Conservation (phyloP, 257 asterid genomes). For the Solanum chmielewskii region DNA sequence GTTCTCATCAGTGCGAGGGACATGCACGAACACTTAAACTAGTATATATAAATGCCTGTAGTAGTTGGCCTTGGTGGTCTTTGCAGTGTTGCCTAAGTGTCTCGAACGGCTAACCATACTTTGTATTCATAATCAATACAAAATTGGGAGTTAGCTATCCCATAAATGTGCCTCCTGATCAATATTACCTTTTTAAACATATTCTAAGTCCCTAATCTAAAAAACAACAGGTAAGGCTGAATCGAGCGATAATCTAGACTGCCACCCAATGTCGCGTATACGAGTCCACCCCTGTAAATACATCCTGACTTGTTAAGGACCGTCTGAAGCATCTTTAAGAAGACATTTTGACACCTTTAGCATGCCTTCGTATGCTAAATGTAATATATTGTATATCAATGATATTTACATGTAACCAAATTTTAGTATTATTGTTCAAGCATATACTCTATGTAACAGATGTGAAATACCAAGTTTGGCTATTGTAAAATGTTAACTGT, state of each 20-base stretch:
- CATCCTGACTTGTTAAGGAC: not conserved
- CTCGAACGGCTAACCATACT: not conserved
- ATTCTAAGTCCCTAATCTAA: not conserved
- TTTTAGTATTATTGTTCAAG: not conserved
- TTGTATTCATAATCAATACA: not conserved
- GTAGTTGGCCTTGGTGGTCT: not conserved
- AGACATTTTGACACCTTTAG: not conserved
- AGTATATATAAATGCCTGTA: not conserved
- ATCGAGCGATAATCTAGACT: not conserved
- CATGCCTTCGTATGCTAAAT: not conserved
- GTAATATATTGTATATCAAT: not conserved
- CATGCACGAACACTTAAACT: not conserved
- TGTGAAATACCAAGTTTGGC: not conserved
- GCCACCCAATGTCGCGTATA: not conserved
- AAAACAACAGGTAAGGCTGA: not conserved
- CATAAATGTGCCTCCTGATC: not conserved
- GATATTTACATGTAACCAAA: not conserved
- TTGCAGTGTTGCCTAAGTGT: not conserved
- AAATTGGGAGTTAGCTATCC: not conserved
- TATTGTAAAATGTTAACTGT: not conserved
- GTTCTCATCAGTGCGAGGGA: not conserved
- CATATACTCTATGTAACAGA: not conserved
- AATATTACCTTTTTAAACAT: not conserved
- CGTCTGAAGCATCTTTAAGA: not conserved
- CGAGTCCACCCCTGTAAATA: not conserved